Conservation (phyloP, 257 asterid genomes). For the Przewalskia tangutica region DNA sequence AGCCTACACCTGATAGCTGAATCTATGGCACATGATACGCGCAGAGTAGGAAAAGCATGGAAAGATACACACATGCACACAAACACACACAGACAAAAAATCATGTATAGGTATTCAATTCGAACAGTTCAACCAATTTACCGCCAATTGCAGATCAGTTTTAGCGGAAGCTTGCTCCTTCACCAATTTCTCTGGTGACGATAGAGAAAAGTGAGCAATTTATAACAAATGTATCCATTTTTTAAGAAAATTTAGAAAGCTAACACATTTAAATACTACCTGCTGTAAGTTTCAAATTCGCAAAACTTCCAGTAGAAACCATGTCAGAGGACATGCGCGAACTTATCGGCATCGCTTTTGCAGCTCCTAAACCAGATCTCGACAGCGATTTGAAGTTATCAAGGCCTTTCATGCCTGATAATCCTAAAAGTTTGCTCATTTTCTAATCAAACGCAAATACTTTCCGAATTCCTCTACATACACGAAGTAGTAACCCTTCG, state of each 20-base stretch:
- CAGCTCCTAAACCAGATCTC: conserved; percentile 38
- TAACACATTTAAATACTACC: conserved; percentile 25
- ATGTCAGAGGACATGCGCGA: conserved; percentile 42
- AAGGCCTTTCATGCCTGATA: conserved; percentile 60
- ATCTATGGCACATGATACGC: background rate
- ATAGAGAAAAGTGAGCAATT: background rate
- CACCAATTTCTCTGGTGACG: conserved; percentile 67
- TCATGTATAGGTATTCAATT: background rate
- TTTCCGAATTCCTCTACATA: background rate
- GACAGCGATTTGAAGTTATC: conserved; percentile 43
- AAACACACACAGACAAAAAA: background rate
- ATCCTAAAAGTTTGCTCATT: conserved; percentile 61
- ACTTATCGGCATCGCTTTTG: conserved; percentile 32
- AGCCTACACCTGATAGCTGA: background rate
- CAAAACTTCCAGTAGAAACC: conserved; percentile 59
- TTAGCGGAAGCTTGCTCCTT: conserved; percentile 91
- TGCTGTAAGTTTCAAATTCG: conserved; percentile 83
- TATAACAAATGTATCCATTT: background rate
- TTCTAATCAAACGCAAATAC: conserved; percentile 8
- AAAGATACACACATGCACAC: background rate
- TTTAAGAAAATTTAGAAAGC: background rate
- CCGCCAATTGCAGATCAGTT: conserved; percentile 80
- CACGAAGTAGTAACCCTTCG: background rate
- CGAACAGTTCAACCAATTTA: conserved; percentile 13
- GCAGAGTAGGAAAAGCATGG: background rate